These are phyloP conservation scores for Jamesozyma jinghongensis DNA, from an alignment of 805 yeast species.

Conservation along the genomic window DNA sequence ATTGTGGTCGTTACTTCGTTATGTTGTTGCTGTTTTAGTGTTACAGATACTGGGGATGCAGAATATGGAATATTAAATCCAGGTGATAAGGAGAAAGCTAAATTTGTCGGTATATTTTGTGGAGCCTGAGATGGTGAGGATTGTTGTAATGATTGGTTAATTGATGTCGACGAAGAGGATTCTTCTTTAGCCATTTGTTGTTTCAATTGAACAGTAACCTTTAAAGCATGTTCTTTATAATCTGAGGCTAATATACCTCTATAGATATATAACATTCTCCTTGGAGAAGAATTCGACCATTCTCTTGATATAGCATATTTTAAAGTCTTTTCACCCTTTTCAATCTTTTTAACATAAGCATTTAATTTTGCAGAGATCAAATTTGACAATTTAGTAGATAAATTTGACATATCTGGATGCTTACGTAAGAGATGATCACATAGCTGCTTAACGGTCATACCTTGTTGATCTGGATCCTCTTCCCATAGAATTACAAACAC, in stretches of 20 bases:
- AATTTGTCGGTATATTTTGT: slow-evolving; percentile 6
- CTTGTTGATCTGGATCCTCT: slow-evolving; percentile 56
- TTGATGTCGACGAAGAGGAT: no score
- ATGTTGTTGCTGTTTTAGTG: slow-evolving; percentile 23
- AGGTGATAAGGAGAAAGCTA: slow-evolving; percentile 20
- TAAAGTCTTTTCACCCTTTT: slow-evolving; percentile 67
- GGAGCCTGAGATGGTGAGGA: neutral
- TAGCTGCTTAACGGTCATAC: slow-evolving; percentile 85
- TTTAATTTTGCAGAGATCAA: slow-evolving; percentile 73
- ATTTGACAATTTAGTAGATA: slow-evolving; percentile 73
- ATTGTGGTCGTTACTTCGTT: no score
- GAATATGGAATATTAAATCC: slow-evolving; percentile 52
- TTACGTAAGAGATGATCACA: slow-evolving; percentile 65
- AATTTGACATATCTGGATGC: slow-evolving; percentile 77
- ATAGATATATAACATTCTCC: slow-evolving; percentile 81
- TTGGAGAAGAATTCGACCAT: slow-evolving; percentile 87
- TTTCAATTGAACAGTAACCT: slow-evolving; percentile 32
- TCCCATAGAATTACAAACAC: slow-evolving; percentile 65
- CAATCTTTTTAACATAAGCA: slow-evolving; percentile 78
- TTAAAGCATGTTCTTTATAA: slow-evolving; percentile 61
- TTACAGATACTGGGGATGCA: slow-evolving; percentile 72
- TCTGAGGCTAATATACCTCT: slow-evolving; percentile 72
- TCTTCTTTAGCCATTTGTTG: slow-evolving; percentile 13
- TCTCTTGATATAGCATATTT: slow-evolving; percentile 72
- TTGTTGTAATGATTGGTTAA: neutral